These are phyloP conservation scores for Penicillium ucsense DNA, from an alignment of 495 filamentous ascomycete species.

Conservation along the genomic window DNA sequence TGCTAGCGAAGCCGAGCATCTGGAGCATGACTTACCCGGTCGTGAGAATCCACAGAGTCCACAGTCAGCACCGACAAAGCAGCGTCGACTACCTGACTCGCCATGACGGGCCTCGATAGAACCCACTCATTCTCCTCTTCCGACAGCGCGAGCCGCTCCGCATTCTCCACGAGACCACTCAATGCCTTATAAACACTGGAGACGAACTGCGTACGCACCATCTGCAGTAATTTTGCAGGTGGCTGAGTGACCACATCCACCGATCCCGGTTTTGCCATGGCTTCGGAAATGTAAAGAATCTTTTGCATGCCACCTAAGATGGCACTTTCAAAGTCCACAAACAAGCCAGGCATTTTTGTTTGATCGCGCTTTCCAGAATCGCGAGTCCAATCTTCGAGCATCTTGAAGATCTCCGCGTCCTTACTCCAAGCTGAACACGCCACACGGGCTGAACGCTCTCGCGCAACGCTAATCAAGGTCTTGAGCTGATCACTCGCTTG, in stretches of 20 bases:
- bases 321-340: slow-evolving; percentile 67
- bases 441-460: slow-evolving; percentile 73
- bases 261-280: slow-evolving; percentile 54
- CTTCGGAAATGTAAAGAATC: slow-evolving; percentile 85
- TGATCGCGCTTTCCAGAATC: slow-evolving; percentile 67
- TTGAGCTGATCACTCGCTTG: slow-evolving; percentile 56
- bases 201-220: slow-evolving; percentile 80
- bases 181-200: slow-evolving; percentile 84
- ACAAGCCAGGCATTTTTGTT: slow-evolving; percentile 80
- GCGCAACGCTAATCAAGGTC: slow-evolving; percentile 59
- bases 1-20: neutral
- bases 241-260: slow-evolving; percentile 74
- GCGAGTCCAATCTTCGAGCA: slow-evolving; percentile 85
- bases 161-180: slow-evolving; percentile 92
- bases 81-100: slow-evolving; percentile 21
- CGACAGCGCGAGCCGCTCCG: slow-evolving; percentile 57
- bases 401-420: slow-evolving; percentile 81
- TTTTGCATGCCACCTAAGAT: slow-evolving; percentile 80
- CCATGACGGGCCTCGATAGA: slow-evolving; percentile 17
- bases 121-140: slow-evolving; percentile 50
- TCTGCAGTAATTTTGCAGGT: slow-evolving; percentile 70
- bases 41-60: slow-evolving; percentile 54
- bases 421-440: slow-evolving; percentile 78
- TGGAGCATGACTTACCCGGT: slow-evolving; percentile 49
- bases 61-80: slow-evolving; percentile 30